These are phyloP conservation scores for Cadophora sp. DNA, from an alignment of 2,329 filamentous ascomycete species.

Conservation along the genomic window DNA sequence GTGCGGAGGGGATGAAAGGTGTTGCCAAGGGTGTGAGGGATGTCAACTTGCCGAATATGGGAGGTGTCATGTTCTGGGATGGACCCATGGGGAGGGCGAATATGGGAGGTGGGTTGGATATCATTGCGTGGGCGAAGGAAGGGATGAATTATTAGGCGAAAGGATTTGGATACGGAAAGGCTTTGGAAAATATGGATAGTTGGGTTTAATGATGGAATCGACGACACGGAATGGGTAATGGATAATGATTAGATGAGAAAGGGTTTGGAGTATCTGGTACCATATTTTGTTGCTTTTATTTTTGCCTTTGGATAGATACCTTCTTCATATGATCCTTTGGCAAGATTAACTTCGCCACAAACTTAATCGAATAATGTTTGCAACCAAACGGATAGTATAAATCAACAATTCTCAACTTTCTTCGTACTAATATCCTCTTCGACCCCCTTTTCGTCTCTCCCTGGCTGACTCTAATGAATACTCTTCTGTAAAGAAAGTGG, in stretches of 20 bases:
- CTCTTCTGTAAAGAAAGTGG: too few species aligned
- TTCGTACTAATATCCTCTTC: background rate
- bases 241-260: slow-evolving; percentile 2
- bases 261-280: background rate
- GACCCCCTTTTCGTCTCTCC: background rate
- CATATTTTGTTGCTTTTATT: background rate
- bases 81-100: slow-evolving; percentile 39
- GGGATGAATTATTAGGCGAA: slow-evolving; percentile 24
- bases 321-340: background rate
- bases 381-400: background rate
- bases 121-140: slow-evolving; percentile 39
- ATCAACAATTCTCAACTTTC: background rate
- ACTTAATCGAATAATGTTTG: background rate
- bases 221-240: background rate
- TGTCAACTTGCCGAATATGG: slow-evolving; percentile 45
- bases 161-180: background rate
- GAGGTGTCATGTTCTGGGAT: slow-evolving; percentile 51
- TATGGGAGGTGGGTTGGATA: slow-evolving; percentile 38
- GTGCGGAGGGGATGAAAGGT: slow-evolving; percentile 37
- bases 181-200: background rate
- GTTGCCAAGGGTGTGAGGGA: slow-evolving; percentile 44
- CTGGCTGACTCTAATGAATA: too few species aligned
- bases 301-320: background rate
- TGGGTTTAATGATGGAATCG: background rate
- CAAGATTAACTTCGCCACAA: background rate